Base-by-base conservation (phyloP, 164 flowering plant genomes). In the Vitis vinifera region DNA sequence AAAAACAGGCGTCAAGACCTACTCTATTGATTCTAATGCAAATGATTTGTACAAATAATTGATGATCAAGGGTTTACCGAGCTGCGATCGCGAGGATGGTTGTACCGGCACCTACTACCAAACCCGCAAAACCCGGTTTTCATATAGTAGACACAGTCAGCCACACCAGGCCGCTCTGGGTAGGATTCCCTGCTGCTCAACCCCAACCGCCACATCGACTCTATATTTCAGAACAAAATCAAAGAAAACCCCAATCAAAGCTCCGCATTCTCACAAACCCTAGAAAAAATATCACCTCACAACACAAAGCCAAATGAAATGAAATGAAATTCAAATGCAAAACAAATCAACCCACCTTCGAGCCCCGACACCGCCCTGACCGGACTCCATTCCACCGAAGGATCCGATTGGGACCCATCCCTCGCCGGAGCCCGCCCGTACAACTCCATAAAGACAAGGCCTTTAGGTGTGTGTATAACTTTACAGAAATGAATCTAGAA, bases 11-110 rank as follows among this genome's bases (percentile, higher is more conserved):
- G 9, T 27, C n/a, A 56, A 50, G 13, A 55, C 48, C 10, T 14
- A 56, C 19, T 29, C 17, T 11, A 30, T 8, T 7, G 8, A 59
- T 52, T 17, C 10, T 51, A 11, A 71, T 9, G 55, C 3, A 72
- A 16, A 11, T 53, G 4, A 29, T 16, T 23, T 3, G 2, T 53
- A 67, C 30, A 52, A 23, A 8, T 11, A 51, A 27, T 2, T 0
- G 16, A 56, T 23, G 17, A 59, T 51, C 70, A 13, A 68, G 23
- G 12, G 4, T 14, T 77, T 79, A 90, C 87, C 88, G 71, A 68
- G 58, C 68, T 80, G 15, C 92, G 97, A 83, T 92, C 87, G 10
- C 79, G 90, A 50, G 98, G 98, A 72, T 94, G 98, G 76, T 92
- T 87, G 72, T 77, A 92, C 5, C 98, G 88, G 76, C 98, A 94